phyloP scores from a whole-genome alignment of 164 flowering plant species.

The Magnolia sinica region DNA sequence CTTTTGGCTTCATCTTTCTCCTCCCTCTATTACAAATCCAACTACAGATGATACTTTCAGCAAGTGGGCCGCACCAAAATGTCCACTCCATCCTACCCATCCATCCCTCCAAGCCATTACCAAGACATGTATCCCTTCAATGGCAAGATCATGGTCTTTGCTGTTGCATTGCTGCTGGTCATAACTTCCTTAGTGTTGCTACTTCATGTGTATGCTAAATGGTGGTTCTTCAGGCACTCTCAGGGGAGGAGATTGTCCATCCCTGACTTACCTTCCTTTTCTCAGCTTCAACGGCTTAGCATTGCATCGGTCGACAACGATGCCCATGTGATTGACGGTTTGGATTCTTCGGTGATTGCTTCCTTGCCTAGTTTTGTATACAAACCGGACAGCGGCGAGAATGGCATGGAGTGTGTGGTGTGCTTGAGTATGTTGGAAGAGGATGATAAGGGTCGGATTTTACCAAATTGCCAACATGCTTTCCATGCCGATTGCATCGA shows the following conservation, averaged over 20 bases:
- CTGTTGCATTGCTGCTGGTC: conserved; percentile 39
- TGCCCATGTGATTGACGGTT: conserved; percentile 33
- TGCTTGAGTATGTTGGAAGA: conserved; percentile 58
- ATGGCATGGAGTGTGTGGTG: conserved; percentile 46
- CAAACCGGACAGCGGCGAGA: conserved; percentile 13
- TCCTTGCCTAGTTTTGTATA: conserved; percentile 50
- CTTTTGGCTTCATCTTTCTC: neutral
- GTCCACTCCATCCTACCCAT: conserved; percentile 7
- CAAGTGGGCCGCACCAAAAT: neutral
- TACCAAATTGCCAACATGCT: conserved; percentile 48
- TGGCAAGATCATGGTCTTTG: conserved; percentile 45
- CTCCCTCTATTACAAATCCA: conserved; percentile 14
- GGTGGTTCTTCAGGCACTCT: conserved; percentile 47
- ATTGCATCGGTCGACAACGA: conserved; percentile 8
- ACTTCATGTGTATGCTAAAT: conserved; percentile 52
- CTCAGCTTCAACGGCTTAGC: neutral
- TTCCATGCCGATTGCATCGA: conserved; percentile 72
- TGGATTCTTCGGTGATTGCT: conserved; percentile 37
- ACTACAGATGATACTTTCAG: conserved; percentile 6
- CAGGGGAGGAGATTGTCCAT: conserved; percentile 7
- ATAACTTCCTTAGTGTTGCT: conserved; percentile 50
- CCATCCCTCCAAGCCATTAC: conserved; percentile 15
- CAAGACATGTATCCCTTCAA: conserved; percentile 32
- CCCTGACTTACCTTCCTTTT: neutral
- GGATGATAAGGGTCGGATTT: conserved; percentile 37